A percentile compares a stretch with the other conserved stretches of the same genome.
Evolutionary conservation across 768 basidiomycete species (phyloP).

Genomic region (Rhizopogon vesiculosus): DNA sequence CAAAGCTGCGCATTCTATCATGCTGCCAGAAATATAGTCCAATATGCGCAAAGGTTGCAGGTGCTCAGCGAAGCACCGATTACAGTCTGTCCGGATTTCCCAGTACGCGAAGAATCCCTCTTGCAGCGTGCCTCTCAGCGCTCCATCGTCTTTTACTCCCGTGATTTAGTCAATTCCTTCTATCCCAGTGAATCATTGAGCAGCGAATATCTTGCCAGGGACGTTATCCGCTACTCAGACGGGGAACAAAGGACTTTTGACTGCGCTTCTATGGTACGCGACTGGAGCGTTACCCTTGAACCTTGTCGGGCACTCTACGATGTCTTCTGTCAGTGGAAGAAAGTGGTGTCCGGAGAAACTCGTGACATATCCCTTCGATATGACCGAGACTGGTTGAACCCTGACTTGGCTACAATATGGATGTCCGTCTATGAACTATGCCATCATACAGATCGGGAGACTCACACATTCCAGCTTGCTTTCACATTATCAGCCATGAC

Average conservation of each 20-base stretch:
- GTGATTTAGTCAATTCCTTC: background rate
- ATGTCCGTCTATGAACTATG: slow-evolving; percentile 20
- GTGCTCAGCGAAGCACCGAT: background rate
- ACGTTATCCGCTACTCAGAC: background rate
- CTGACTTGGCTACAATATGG: slow-evolving; percentile 17
- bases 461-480: slow-evolving; percentile 14
- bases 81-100: slow-evolving; percentile 7
- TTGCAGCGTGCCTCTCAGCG: slow-evolving; percentile 11
- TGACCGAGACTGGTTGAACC: slow-evolving; percentile 16
- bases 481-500: slow-evolving; percentile 27
- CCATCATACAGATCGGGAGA: slow-evolving; percentile 1
- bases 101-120: slow-evolving; percentile 8
- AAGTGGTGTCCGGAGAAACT: background rate
- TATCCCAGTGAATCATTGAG: background rate
- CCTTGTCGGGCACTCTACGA: background rate
- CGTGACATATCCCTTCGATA: slow-evolving; percentile 6
- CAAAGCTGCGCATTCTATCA: slow-evolving; percentile 25
- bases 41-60: slow-evolving; percentile 3
- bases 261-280: slow-evolving; percentile 1
- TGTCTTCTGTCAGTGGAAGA: background rate
- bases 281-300: background rate
- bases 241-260: slow-evolving; percentile 9
- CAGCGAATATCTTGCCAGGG: slow-evolving; percentile 7
- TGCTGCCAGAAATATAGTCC: slow-evolving; percentile 5
- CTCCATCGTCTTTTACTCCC: slow-evolving; percentile 8